Conservation (phyloP, 805 yeast genomes). For the Lachancea thermotolerans region DNA sequence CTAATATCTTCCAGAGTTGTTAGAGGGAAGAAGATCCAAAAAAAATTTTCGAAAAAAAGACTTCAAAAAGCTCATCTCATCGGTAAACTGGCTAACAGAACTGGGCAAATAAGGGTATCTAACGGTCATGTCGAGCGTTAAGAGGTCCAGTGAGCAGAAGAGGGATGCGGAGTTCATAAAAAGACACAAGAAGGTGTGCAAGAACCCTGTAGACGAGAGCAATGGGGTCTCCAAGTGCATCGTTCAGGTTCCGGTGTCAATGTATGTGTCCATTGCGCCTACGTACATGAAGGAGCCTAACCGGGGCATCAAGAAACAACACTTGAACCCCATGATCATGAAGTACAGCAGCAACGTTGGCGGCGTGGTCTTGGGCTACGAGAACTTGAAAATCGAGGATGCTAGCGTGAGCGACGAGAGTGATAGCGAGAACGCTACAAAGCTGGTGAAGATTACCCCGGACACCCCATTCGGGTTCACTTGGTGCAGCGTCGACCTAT, state of each 20-base stretch:
- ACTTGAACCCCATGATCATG: constrained; percentile 85
- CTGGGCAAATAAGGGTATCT: not conserved
- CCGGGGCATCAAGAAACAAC: constrained; percentile 79
- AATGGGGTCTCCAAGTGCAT: constrained; percentile 31
- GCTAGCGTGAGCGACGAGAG: constrained; percentile 36
- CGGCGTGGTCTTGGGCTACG: constrained; percentile 82
- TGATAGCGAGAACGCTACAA: constrained; percentile 31
- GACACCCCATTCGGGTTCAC: constrained; percentile 83
- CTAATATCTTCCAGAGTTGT: not conserved
- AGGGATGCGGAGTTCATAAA: constrained; percentile 22
- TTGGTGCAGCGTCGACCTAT: constrained; percentile 78
- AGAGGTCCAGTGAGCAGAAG: constrained; percentile 22
- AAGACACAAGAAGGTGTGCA: constrained; percentile 22
- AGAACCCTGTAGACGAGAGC: constrained; percentile 25
- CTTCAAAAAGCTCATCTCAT: constrained; percentile 6
- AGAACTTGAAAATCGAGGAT: constrained; percentile 49
- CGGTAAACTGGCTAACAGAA: not conserved
- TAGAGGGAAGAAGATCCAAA: not conserved
- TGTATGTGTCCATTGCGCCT: constrained; percentile 89
- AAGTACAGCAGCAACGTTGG: constrained; percentile 61
- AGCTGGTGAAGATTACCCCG: constrained; percentile 60
- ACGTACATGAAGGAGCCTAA: constrained; percentile 59
- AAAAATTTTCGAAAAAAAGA: constrained; percentile 1
- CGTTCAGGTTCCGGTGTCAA: constrained; percentile 32
- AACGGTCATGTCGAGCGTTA: constrained; percentile 7